Percentiles rank a stretch among this genome's conserved stretches.
phyloP scores from a whole-genome alignment of 78 protist genomes.

The Pelomyxa schiedti region DNA sequence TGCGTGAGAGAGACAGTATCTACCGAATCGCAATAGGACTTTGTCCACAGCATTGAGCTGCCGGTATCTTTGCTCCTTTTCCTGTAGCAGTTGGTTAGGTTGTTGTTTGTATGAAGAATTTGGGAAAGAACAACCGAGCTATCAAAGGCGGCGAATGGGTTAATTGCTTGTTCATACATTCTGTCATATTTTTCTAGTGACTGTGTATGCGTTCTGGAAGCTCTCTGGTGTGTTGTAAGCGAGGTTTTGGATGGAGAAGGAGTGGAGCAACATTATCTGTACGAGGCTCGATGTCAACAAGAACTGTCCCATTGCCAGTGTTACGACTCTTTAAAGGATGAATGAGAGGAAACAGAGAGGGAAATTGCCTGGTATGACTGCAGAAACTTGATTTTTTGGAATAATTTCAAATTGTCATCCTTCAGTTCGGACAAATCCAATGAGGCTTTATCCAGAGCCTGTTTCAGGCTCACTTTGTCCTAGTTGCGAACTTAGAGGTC shows the following conservation, averaged over 20 bases:
- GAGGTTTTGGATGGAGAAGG: neutral
- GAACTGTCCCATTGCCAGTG: neutral
- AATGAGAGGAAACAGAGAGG: neutral
- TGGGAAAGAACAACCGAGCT: too few species aligned
- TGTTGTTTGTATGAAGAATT: too few species aligned
- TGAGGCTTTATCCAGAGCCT: constrained; percentile 8
- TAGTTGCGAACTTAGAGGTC: neutral
- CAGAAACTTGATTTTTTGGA: constrained; percentile 67
- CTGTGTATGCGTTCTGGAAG: too few species aligned
- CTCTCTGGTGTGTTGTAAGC: constrained; percentile 16
- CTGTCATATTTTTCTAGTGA: constrained; percentile 26
- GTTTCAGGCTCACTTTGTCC: constrained; percentile 25
- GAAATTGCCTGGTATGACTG: constrained; percentile 52
- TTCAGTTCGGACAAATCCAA: constrained; percentile 33
- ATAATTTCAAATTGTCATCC: constrained; percentile 65
- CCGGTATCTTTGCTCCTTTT: too few species aligned
- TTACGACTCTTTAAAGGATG: neutral
- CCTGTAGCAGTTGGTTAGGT: too few species aligned
- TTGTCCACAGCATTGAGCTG: too few species aligned
- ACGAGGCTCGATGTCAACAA: neutral
- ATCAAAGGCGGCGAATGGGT: constrained; percentile 64
- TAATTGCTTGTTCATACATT: constrained; percentile 63
- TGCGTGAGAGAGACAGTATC: too few species aligned
- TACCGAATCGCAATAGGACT: too few species aligned
- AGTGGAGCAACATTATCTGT: too few species aligned